Evolutionary conservation across 371 early-diverging fungal species (phyloP).

Genomic region (Capniomyces stellatus): DNA sequence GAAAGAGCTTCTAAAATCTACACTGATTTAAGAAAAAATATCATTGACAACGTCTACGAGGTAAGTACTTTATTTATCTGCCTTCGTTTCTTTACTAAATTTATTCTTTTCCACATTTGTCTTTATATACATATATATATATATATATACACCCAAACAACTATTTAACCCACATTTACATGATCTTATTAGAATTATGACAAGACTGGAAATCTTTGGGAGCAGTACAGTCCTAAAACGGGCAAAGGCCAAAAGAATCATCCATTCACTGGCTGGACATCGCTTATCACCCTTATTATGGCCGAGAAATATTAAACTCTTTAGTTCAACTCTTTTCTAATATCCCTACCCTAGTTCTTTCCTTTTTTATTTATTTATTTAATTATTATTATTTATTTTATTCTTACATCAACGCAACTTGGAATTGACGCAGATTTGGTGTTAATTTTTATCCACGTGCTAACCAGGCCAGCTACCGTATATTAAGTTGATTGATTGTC

Average conservation of each 20-base stretch:
- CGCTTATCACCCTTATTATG: slow-evolving; percentile 69
- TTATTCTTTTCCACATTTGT: too few species aligned
- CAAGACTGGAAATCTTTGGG: slow-evolving; percentile 78
- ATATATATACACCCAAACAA: too few species aligned
- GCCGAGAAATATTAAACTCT: slow-evolving; percentile 25
- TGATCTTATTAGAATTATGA: slow-evolving; percentile 43
- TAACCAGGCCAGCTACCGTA: too few species aligned
- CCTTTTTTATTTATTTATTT: background rate
- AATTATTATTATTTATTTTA: too few species aligned
- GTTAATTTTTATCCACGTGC: too few species aligned
- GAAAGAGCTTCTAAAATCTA: slow-evolving; percentile 51
- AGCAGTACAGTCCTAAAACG: slow-evolving; percentile 64
- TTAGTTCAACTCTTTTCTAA: background rate
- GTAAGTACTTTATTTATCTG: background rate
- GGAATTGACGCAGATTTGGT: too few species aligned
- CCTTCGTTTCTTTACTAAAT: background rate
- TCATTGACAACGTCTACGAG: slow-evolving; percentile 43
- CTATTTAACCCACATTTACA: too few species aligned
- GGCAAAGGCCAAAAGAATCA: slow-evolving; percentile 74
- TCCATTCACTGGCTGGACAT: slow-evolving; percentile 93
- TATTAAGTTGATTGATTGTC: too few species aligned
- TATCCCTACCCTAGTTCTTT: background rate
- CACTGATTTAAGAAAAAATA: slow-evolving; percentile 45
- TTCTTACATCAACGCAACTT: too few species aligned
- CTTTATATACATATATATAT: too few species aligned